Evolutionary conservation across 1,139 yeast species (phyloP), one percentile per base, ranked within the genome.

Genomic region (Hanseniaspora uvarum): DNA sequence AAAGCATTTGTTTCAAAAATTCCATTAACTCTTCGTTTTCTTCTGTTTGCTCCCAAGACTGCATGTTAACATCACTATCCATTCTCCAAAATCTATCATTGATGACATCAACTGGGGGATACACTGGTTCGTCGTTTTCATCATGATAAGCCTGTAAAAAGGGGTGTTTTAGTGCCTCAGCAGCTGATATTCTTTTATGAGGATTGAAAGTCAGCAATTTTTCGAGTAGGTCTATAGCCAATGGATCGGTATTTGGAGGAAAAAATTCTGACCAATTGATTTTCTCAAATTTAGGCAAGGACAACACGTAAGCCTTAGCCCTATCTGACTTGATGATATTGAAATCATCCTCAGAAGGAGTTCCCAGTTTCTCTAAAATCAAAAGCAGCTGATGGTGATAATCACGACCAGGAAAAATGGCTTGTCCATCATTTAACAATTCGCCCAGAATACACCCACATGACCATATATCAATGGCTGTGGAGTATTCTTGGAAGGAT

Each of bases 371-470:
- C 55, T 80, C 79, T 56, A 83, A 73, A 16, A 83, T 82, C 40
- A 81, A 65, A 63, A 78, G 72, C 56, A 83, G 65, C 62, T 83
- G 92, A 62, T 81, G 77, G 59, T 78, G 79, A 64, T 81, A 83
- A 64, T 83, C 88, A 48, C 79, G 75, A 0, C 95, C 96, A 0
- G 95, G 94, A 63, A 86, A 86, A 47, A 87, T 66, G 0, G 94
- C 88, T 57, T 70, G 70, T 1, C 84, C 79, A 23, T 63, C 56
- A 1, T 76, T 71, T 36, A 81, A 69, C 70, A 81, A 69, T 63
- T 83, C 92, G 0, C 83, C 87, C 46, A 83, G 65, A 23, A 83
- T 82, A 64, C 92, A 83, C 1, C 92, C 92, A 18, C 82, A 86
- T 0, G 87, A 80, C 92, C 92, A 83, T 12, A 83, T 72, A 63